Base-by-base conservation (phyloP, 2,329 filamentous ascomycete genomes). In the Calonectria honghensis region DNA sequence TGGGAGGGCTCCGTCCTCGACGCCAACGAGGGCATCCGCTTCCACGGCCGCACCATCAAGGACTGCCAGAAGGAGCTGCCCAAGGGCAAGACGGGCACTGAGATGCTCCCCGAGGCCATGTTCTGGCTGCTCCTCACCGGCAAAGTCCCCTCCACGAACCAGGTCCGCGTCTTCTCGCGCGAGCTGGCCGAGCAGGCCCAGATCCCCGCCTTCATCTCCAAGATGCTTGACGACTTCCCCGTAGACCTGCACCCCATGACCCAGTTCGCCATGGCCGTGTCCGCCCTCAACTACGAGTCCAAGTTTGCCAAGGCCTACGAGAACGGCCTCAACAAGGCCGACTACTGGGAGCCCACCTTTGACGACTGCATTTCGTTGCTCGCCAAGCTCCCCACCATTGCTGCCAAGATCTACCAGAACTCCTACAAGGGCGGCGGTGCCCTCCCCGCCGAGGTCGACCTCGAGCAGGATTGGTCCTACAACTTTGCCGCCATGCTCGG, bases 31-130 rank as follows among this genome's bases (percentile, higher is more conserved):
- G 97, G 97, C 74, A 99, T 99, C 84, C 95, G 96, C 77, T 99
- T 99, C 90, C 97, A 98, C 85, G 97, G 97, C 84, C 94, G 94
- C 82, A 98, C 96, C 77, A 99, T 99, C 90, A 98, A 98, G 88
- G 96, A 99, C 84, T 99, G 97, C 89, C 97, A 98, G 85, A 92
- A 93, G 79, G 94, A 96, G 85, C 92, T 98, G 20, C 96, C 97
- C 84, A 98, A 98, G 90, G 97, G 96, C 79, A 95, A 91, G 74
- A 92, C 94, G 3, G 95, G 96, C 81, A 97, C 95, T 7, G 96
- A 98, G 88, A 99, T 98, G 97, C 91, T 98, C 16, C 97, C 97
- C 63, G 97, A 99, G 87, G 93, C 96, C 86, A 99, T 99, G 97
- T 99, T 99, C 91, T 99, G 97, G 97, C 92, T 98, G 52, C 92